phyloP scores from a whole-genome alignment of 2,329 filamentous ascomycete species.

The Drechslerella stenobrocha region DNA sequence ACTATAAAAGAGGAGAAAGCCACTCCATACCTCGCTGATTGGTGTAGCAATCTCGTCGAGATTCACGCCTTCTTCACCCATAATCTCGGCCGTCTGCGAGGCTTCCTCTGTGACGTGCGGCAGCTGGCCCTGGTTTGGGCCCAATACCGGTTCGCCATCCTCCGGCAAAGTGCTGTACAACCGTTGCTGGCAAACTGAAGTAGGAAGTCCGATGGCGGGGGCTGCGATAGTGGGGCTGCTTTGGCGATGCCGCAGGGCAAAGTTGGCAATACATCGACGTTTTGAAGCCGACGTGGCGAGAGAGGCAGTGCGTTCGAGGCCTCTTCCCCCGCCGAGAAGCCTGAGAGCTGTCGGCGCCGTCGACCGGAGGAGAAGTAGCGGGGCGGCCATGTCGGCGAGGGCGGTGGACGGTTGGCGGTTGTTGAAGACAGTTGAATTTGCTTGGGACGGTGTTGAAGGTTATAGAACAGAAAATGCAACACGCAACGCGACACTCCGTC shows the following conservation, averaged over 20 bases:
- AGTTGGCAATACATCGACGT: conserved; percentile 25
- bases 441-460: not conserved
- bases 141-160: conserved; percentile 10
- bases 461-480: not conserved
- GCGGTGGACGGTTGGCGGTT: not conserved
- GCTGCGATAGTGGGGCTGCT: conserved; percentile 12
- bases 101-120: conserved; percentile 38
- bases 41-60: conserved; percentile 42
- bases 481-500: not conserved
- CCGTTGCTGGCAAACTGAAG: conserved; percentile 26
- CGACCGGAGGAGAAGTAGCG: conserved; percentile 29
- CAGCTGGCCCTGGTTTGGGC: conserved; percentile 12
- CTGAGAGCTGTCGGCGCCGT: conserved; percentile 26
- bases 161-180: conserved; percentile 11
- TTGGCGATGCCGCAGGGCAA: conserved; percentile 27
- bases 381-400: conserved; percentile 25
- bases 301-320: conserved; percentile 23
- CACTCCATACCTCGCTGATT: conserved; percentile 27
- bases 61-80: conserved; percentile 38
- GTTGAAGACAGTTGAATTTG: not conserved
- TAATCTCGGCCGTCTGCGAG: conserved; percentile 22
- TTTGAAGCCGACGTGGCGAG: conserved; percentile 8
- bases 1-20: not conserved
- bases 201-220: not conserved
- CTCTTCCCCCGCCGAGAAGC: conserved; percentile 3